Evolutionary conservation across 2,329 filamentous ascomycete species (phyloP).

Genomic region (Sporothrix humicola): DNA sequence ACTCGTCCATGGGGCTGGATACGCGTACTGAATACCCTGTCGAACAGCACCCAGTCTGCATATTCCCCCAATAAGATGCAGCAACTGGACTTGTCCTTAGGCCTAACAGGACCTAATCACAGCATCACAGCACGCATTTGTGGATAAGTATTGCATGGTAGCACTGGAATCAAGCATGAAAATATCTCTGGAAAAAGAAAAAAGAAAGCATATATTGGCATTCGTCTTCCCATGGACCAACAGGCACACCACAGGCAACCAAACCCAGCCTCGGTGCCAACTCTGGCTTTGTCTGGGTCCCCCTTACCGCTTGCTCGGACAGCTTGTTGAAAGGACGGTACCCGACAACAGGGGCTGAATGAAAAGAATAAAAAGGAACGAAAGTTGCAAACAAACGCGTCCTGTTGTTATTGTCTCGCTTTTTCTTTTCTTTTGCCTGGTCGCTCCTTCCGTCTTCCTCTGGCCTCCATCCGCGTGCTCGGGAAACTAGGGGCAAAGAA

Average conservation of each 20-base stretch:
- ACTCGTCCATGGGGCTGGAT: not conserved
- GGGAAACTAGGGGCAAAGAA: not conserved
- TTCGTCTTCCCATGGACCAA: not conserved
- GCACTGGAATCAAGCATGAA: not conserved
- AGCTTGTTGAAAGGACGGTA: not conserved
- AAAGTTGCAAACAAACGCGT: no score
- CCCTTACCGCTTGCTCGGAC: not conserved
- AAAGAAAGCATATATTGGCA: conserved; percentile 15
- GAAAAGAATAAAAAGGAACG: not conserved
- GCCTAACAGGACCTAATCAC: not conserved
- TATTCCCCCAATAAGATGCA: not conserved
- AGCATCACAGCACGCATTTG: not conserved
- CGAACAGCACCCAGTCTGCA: not conserved
- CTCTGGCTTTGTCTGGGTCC: not conserved
- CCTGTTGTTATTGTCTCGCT: not conserved
- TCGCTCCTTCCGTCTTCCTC: not conserved
- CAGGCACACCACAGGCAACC: not conserved
- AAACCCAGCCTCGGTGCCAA: not conserved
- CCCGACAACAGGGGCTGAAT: not conserved
- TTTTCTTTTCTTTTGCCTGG: not conserved
- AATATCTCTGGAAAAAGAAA: not conserved
- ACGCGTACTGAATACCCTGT: not conserved
- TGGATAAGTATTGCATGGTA: not conserved
- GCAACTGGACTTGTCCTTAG: not conserved
- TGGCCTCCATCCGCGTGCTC: not conserved